Evolutionary conservation across 768 basidiomycete species (phyloP).

Genomic region (Ephemerocybe angulata): DNA sequence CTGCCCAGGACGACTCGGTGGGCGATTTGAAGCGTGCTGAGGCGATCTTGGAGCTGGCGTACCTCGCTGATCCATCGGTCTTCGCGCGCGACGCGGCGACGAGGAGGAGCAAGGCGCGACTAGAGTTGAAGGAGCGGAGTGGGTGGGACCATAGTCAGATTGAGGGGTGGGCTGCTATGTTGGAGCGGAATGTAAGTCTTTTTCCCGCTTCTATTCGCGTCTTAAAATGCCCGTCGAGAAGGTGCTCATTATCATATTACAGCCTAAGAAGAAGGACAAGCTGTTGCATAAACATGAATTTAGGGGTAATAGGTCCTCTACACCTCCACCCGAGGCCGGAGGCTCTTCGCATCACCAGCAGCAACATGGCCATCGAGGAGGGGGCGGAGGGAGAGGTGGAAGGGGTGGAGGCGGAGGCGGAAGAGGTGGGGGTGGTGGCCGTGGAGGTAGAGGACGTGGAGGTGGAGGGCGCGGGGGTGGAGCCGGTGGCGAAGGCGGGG

Average conservation of each 20-base stretch:
- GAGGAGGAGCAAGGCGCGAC: conserved; percentile 62
- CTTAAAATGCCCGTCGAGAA: too few relatives aligned
- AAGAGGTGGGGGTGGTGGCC: conserved; percentile 39
- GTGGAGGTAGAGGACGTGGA: conserved; percentile 23
- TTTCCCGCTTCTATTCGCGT: too few relatives aligned
- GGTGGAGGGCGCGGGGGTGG: conserved; percentile 27
- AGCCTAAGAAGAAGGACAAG: conserved; percentile 69
- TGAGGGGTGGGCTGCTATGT: conserved; percentile 89
- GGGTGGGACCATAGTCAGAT: conserved; percentile 83
- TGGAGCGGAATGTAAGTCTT: conserved; percentile 77
- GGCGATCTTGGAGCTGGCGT: conserved; percentile 71
- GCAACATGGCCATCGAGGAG: conserved; percentile 20
- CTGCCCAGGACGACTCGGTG: conserved; percentile 24
- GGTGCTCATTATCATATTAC: background rate
- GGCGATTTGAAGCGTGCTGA: conserved; percentile 40
- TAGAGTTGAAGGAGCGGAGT: conserved; percentile 64
- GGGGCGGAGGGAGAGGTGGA: conserved; percentile 25
- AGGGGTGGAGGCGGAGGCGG: conserved; percentile 24
- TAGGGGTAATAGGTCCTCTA: conserved; percentile 48
- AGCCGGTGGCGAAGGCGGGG: conserved; percentile 33
- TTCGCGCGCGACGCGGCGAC: conserved; percentile 79
- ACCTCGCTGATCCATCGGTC: conserved; percentile 66
- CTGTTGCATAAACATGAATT: conserved; percentile 77
- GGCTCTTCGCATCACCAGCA: background rate
- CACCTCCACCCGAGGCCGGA: background rate